Conservation (phyloP, 148 eudicot species). For the Camellia sinensis region DNA sequence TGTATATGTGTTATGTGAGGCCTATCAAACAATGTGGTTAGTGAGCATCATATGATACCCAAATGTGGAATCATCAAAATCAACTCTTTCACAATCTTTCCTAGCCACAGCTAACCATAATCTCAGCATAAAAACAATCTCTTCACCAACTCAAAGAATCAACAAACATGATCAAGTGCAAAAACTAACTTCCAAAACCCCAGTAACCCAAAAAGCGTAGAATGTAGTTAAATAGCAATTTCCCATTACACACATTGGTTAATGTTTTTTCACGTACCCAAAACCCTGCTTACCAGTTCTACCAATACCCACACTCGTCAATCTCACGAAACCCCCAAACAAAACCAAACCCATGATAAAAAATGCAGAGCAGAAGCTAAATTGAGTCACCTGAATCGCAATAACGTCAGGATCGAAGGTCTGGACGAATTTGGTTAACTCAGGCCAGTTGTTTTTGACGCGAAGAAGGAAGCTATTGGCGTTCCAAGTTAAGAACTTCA, state of each 20-base stretch:
- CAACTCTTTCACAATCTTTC: background rate
- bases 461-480: slow-evolving; percentile 91
- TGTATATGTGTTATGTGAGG: no score
- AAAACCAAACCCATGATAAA: background rate
- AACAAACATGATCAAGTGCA: background rate
- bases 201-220: background rate
- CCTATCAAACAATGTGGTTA: no score
- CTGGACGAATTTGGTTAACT: slow-evolving; percentile 63
- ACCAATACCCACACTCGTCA: slow-evolving; percentile 19
- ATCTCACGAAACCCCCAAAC: background rate
- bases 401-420: slow-evolving; percentile 85
- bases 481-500: slow-evolving; percentile 95
- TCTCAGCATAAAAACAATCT: background rate
- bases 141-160: background rate
- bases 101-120: background rate
- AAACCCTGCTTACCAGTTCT: slow-evolving; percentile 2
- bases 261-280: background rate
- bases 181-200: background rate
- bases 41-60: no score
- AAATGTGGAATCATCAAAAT: no score
- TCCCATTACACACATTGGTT: background rate
- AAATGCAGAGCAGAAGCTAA: background rate
- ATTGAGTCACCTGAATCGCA: slow-evolving; percentile 65
- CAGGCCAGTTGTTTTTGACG: slow-evolving; percentile 76
- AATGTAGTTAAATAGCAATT: slow-evolving; percentile 10